Evolutionary conservation across 2,329 filamentous ascomycete species (phyloP), one percentile per base, ranked within the genome.

Genomic region (Sporothrix protearum): DNA sequence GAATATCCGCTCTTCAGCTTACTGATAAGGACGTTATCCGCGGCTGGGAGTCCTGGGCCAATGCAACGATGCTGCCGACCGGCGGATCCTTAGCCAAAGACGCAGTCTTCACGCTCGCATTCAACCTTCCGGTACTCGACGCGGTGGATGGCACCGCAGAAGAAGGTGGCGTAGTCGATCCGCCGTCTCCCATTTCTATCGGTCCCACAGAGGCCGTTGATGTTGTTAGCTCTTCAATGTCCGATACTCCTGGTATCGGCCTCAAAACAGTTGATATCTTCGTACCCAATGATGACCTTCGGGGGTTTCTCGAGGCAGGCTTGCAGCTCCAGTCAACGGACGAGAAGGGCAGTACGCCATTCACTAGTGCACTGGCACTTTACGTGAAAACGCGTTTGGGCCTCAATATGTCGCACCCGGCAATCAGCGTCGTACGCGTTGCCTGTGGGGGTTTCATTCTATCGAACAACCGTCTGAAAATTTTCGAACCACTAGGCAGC

Each of bases 381-480:
- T 88, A 89, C 71, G 73, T 88, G 7, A 78, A 83, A 70, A 79
- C 82, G n/a, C 86, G 88, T 73, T 79, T 88, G 5, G 85, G 84
- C 0, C 77, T 89, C 16, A 81, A 88, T 75, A 75, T 89, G 74
- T 85, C 86, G 71, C 86, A 88, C 74, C 84, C 86, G 0, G 81
- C 82, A n/a, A 86, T 88, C 2, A 79, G 82, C 1, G 78, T 89
- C 30, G 80, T 80, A 14, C 86, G 86, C 73, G 81, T 89, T 36
- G 85, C 85, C 0, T 88, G 86, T 72, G 84, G 83, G 0, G 86
- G 85, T 0, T 89, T 89, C 71, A 83, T 85, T 49, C 78, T 88
- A 12, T 84, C 84, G 0, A 86, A 87, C 73, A 83, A 79, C 12
- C 80, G 85, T 36, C 68, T 88, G 25, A 88, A 88, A 77, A 77